Conservation (phyloP, 495 filamentous ascomycete genomes). For the Lepraria neglecta region DNA sequence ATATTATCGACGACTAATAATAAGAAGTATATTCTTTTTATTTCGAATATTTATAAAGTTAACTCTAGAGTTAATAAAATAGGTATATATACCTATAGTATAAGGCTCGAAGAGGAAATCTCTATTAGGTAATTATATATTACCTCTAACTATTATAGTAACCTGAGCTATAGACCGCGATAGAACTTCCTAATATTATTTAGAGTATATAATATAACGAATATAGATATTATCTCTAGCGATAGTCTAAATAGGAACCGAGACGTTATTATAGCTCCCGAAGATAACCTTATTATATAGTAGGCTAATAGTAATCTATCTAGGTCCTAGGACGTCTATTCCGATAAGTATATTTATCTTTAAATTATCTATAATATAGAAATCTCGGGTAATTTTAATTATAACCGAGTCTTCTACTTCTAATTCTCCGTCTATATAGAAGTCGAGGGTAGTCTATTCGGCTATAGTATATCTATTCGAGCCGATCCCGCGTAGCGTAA, state of each 20-base stretch:
- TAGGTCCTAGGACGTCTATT: background rate
- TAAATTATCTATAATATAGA: constrained; percentile 8
- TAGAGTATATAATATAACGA: background rate
- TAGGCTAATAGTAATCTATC: background rate
- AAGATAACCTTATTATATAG: background rate
- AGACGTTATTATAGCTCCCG: background rate
- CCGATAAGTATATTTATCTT: constrained; percentile 1
- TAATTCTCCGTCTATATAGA: constrained; percentile 5
- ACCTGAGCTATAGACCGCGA: background rate
- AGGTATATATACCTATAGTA: background rate
- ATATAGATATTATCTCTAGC: background rate
- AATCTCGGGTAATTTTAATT: constrained; percentile 9
- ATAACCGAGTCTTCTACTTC: background rate
- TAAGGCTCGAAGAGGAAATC: background rate
- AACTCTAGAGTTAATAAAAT: background rate
- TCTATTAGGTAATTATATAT: background rate
- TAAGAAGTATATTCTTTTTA: background rate
- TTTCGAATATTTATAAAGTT: background rate
- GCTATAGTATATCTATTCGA: background rate
- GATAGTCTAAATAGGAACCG: background rate
- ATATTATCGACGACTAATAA: background rate
- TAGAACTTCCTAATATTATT: background rate
- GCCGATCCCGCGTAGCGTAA: background rate
- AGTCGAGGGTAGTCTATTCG: constrained; percentile 1
- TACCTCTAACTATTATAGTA: background rate